Conservation (phyloP, 768 basidiomycete genomes). For the Lyophyllum decastes region DNA sequence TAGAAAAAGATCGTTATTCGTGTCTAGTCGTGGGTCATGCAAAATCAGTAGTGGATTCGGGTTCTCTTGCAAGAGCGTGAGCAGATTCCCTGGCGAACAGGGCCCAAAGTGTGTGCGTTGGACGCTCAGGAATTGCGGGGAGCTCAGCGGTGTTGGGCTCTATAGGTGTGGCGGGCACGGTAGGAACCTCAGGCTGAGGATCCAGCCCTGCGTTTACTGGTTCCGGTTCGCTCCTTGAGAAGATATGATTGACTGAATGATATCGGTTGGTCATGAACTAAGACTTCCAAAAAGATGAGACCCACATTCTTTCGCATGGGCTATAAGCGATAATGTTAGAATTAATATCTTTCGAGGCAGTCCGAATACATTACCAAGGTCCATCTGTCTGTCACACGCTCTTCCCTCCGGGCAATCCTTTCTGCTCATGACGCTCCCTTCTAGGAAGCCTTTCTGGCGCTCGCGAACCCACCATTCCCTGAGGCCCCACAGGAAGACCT, state of each 20-base stretch:
- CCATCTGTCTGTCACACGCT: slow-evolving; percentile 60
- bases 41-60: background rate
- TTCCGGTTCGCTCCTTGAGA: slow-evolving; percentile 21
- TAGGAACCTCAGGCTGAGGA: background rate
- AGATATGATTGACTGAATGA: slow-evolving; percentile 44
- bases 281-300: slow-evolving; percentile 8
- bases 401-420: slow-evolving; percentile 71
- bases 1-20: background rate
- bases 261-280: background rate
- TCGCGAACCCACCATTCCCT: slow-evolving; percentile 85
- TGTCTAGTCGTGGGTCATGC: slow-evolving; percentile 2
- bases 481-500: slow-evolving; percentile 74
- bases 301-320: slow-evolving; percentile 78
- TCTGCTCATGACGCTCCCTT: slow-evolving; percentile 53
- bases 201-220: background rate
- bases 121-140: background rate
- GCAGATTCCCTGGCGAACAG: background rate
- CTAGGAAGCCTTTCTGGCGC: slow-evolving; percentile 67
- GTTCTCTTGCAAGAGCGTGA: background rate
- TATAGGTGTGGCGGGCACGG: background rate
- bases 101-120: background rate
- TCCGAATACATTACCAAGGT: slow-evolving; percentile 56
- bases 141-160: background rate
- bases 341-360: background rate
- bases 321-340: slow-evolving; percentile 33